Evolutionary conservation across 164 flowering plant genomes (phyloP).

Genomic region (Chimonanthus praecox): DNA sequence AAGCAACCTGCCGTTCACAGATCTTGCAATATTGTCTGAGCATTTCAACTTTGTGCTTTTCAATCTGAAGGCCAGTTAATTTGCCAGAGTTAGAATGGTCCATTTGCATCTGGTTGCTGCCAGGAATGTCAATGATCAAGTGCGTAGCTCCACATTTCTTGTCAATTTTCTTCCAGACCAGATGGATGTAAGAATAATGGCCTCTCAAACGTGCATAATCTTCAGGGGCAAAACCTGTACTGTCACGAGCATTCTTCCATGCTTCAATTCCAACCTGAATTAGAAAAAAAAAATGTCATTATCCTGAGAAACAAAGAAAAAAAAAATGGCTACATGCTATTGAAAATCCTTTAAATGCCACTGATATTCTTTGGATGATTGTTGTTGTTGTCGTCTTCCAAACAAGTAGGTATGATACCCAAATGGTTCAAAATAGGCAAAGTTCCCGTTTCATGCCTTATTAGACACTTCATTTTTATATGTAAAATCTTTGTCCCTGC

Average conservation of each 20-base stretch:
- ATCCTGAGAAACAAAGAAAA: too few species aligned
- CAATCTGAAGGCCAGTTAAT: constrained; percentile 33
- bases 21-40: constrained; percentile 34
- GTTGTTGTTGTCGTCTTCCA: too few species aligned
- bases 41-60: constrained; percentile 13
- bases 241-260: constrained; percentile 61
- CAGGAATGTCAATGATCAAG: constrained; percentile 53
- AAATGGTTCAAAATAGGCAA: not conserved
- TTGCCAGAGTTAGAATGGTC: constrained; percentile 13
- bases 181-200: constrained; percentile 51
- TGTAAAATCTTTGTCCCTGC: too few species aligned
- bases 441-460: too few species aligned
- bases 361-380: too few species aligned
- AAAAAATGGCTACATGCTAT: too few species aligned
- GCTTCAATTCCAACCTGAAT: constrained; percentile 72
- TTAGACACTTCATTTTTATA: not conserved
- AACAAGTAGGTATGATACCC: too few species aligned
- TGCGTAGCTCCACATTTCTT: constrained; percentile 34
- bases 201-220: constrained; percentile 67
- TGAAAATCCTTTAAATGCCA: too few species aligned
- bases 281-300: not conserved
- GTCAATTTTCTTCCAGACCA: constrained; percentile 54
- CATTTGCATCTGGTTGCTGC: constrained; percentile 24
- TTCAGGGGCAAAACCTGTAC: constrained; percentile 61
- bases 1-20: constrained; percentile 40